phyloP scores from a whole-genome alignment of 148 eudicot species.

The Camellia japonica region DNA sequence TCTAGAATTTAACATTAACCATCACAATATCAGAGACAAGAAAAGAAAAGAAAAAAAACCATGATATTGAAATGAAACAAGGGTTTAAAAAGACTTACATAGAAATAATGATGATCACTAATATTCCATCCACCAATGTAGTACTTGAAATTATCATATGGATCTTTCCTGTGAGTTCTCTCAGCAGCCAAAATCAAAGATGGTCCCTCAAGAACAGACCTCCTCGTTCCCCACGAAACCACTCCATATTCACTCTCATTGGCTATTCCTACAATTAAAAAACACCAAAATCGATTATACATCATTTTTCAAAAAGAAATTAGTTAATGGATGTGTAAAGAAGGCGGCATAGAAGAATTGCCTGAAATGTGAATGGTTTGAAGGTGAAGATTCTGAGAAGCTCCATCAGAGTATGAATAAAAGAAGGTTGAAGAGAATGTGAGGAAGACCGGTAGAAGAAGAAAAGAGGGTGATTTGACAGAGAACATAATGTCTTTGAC shows the following conservation, averaged over 20 bases:
- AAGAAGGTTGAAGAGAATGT: constrained; percentile 12
- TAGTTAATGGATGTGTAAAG: neutral
- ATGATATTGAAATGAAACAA: too few species aligned
- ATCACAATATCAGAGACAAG: too few species aligned
- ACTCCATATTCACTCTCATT: constrained; percentile 11
- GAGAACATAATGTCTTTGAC: neutral
- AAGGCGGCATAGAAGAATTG: neutral
- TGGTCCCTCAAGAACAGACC: constrained; percentile 28
- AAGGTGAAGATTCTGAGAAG: constrained; percentile 11
- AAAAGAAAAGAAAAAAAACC: too few species aligned
- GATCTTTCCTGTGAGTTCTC: too few species aligned
- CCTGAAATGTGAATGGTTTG: constrained; percentile 16
- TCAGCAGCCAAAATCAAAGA: constrained; percentile 13
- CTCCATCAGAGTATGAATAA: neutral
- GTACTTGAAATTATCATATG: too few species aligned
- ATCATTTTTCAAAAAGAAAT: neutral
- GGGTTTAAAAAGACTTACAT: too few species aligned
- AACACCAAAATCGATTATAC: neutral
- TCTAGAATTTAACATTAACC: too few species aligned
- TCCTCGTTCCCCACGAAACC: constrained; percentile 13
- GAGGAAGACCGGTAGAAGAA: constrained; percentile 12
- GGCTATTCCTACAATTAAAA: neutral
- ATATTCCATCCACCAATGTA: too few species aligned
- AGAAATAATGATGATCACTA: too few species aligned
- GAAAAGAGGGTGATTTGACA: constrained; percentile 1